phyloP scores from a whole-genome alignment of 331 rosid genomes.

The Acacia concinna region DNA sequence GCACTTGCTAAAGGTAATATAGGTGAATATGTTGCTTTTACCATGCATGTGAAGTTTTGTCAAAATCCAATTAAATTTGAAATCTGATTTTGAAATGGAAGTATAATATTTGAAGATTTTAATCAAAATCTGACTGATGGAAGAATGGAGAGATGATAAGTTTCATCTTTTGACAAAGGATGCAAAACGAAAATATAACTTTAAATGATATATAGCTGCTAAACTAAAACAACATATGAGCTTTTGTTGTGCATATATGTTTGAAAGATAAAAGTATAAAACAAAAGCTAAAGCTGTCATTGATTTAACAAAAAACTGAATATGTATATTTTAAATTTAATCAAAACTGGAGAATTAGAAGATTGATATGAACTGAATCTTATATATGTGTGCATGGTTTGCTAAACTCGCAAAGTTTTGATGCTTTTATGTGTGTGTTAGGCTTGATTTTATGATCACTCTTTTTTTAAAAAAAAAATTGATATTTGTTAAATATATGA shows the following conservation, averaged over 20 bases:
- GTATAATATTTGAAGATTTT: background rate
- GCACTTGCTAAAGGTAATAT: background rate
- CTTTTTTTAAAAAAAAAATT: too few species aligned
- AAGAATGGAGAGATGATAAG: background rate
- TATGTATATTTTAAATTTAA: too few species aligned
- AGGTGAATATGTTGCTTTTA: background rate
- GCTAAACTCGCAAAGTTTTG: background rate
- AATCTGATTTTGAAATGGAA: background rate
- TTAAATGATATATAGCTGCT: background rate
- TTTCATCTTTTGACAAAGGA: background rate
- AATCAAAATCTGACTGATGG: background rate
- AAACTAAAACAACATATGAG: background rate
- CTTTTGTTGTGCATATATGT: background rate
- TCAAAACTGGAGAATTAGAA: background rate
- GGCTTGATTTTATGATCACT: too few species aligned
- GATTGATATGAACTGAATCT: background rate
- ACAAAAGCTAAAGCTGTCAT: background rate
- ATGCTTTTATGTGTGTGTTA: background rate
- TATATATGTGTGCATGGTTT: background rate
- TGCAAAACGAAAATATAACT: background rate
- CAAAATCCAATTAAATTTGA: background rate
- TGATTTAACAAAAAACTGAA: background rate
- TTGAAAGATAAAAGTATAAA: background rate
- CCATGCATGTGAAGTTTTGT: background rate
- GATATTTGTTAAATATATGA: background rate